These are phyloP conservation scores for Mycena belliarum DNA, from an alignment of 768 basidiomycete species.

Conservation along the genomic window DNA sequence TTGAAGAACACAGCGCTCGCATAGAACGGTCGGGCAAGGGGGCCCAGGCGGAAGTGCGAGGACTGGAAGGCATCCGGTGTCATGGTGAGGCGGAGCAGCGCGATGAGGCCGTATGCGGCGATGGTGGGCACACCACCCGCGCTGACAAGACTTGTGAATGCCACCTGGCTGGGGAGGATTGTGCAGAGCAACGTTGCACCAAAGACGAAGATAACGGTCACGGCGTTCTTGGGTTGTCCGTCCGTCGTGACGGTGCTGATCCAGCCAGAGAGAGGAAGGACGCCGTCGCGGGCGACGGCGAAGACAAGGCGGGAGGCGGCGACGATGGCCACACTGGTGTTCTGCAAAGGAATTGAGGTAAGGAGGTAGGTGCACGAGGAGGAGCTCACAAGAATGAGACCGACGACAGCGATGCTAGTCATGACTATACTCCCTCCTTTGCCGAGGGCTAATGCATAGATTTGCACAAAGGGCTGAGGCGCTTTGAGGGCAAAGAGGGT, in stretches of 20 bases:
- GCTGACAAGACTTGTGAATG: conserved; percentile 88
- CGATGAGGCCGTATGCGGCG: conserved; percentile 84
- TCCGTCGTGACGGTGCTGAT: conserved; percentile 69
- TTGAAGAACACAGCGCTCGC: conserved; percentile 71
- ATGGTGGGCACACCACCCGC: conserved; percentile 87
- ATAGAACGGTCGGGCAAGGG: conserved; percentile 68
- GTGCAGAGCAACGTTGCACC: conserved; percentile 77
- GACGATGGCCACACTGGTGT: conserved; percentile 84
- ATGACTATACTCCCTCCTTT: conserved; percentile 81
- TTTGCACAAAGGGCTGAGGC: conserved; percentile 89
- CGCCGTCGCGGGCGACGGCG: conserved; percentile 93
- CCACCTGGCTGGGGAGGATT: conserved; percentile 87
- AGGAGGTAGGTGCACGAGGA: neutral
- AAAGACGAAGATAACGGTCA: conserved; percentile 85
- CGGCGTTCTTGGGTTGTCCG: conserved; percentile 82
- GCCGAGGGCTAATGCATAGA: conserved; percentile 84
- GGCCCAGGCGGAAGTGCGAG: conserved; percentile 74
- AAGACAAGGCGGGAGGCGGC: conserved; percentile 88
- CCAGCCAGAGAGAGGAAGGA: conserved; percentile 82
- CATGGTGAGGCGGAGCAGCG: conserved; percentile 71
- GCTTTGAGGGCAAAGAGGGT: conserved; percentile 74
- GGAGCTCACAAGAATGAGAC: conserved; percentile 74
- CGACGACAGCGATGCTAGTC: conserved; percentile 81
- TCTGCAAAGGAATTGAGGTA: conserved; percentile 42
- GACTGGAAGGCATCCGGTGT: conserved; percentile 75